Evolutionary conservation across 139 green algal genomes (phyloP).

Genomic region (Chlorella vulgaris): DNA sequence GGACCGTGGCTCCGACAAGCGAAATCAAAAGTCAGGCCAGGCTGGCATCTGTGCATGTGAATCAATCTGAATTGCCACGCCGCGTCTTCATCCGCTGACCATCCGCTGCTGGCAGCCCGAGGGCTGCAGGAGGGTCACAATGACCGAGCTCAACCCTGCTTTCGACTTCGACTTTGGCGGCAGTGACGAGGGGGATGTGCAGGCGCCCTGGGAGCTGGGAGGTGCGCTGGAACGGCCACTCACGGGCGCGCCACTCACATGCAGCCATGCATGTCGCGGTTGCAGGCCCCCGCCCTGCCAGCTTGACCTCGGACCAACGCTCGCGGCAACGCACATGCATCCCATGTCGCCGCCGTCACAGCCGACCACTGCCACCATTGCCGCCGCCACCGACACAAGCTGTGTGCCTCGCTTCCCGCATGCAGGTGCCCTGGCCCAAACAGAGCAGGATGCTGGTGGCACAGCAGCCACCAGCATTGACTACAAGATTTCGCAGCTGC

Average conservation of each 20-base stretch:
- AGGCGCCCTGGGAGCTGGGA: slow-evolving; percentile 82
- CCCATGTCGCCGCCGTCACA: background rate
- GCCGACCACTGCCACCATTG: background rate
- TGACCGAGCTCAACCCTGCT: background rate
- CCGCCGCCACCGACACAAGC: background rate
- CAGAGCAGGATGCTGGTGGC: slow-evolving; percentile 31
- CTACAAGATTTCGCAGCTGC: slow-evolving; percentile 45
- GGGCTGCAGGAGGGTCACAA: background rate
- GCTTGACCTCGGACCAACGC: background rate
- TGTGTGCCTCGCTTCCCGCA: background rate
- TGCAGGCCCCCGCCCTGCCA: background rate
- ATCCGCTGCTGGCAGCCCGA: background rate
- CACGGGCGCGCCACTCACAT: background rate
- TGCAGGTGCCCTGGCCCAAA: slow-evolving; percentile 62
- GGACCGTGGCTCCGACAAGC: background rate
- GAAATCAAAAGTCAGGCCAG: background rate
- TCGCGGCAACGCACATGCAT: background rate
- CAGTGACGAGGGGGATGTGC: slow-evolving; percentile 31
- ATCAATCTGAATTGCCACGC: background rate
- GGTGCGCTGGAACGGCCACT: slow-evolving; percentile 40
- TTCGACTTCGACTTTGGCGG: slow-evolving; percentile 68
- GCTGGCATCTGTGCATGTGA: background rate
- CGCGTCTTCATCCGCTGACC: background rate
- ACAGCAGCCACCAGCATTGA: slow-evolving; percentile 65
- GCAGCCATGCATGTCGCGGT: background rate